Evolutionary conservation across 192 early-diverging fungal genomes (phyloP).

Genomic region (Irineochytrium annulatum): DNA sequence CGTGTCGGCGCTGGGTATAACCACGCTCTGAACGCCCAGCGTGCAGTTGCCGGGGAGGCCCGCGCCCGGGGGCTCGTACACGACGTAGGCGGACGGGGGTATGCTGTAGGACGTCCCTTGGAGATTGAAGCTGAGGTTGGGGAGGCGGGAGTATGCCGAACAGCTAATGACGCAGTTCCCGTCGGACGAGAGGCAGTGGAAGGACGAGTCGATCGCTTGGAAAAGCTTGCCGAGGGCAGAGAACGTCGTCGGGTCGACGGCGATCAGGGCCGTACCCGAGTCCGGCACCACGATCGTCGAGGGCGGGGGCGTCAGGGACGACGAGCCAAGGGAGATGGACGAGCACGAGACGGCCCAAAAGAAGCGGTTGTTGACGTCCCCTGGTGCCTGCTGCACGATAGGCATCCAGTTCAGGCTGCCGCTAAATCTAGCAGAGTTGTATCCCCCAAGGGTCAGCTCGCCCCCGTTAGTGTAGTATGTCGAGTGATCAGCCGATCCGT

Average conservation of each 20-base stretch:
- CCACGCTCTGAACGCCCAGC: constrained; percentile 80
- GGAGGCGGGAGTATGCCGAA: not conserved
- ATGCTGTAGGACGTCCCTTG: not conserved
- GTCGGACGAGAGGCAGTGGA: not conserved
- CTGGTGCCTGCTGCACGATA: too few relatives aligned
- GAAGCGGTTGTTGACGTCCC: not conserved
- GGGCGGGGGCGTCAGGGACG: not conserved
- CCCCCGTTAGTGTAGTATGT: constrained; percentile 5
- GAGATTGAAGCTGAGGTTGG: not conserved
- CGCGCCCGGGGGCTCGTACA: not conserved
- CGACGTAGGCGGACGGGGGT: not conserved
- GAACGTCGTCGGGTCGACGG: not conserved
- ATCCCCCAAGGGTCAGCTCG: not conserved
- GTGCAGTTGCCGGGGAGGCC: constrained; percentile 13
- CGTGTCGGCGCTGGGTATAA: constrained; percentile 92
- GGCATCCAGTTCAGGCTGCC: not conserved
- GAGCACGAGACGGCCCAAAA: not conserved
- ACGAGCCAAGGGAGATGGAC: not conserved
- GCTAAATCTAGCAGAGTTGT: not conserved
- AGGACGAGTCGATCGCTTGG: not conserved
- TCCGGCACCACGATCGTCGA: not conserved
- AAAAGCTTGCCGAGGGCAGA: not conserved
- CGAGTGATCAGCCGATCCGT: not conserved
- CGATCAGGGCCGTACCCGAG: constrained; percentile 1
- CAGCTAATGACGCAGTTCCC: not conserved